Base-by-base conservation (phyloP, 306 rosid genomes). In the Pyrus betulifolia region DNA sequence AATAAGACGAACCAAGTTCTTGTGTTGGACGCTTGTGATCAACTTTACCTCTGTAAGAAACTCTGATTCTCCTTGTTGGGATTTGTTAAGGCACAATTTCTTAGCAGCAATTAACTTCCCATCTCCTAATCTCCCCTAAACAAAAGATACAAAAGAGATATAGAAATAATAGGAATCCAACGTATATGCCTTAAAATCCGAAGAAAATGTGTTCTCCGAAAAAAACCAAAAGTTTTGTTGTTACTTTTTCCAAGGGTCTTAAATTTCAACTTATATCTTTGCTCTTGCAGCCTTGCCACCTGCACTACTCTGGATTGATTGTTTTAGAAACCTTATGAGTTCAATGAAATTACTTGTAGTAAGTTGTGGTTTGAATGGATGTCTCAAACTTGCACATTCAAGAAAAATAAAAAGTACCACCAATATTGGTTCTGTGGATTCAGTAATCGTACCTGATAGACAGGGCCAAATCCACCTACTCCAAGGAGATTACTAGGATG, bases 401-500 rank as follows among this genome's bases (percentile, higher is more conserved):
- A 4, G 35, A 63, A 42, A 63, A 79, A 18, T 13, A 33, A 80
- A 51, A 17, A n/a, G 69, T 74, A 35, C 10, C 45, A 28, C 8
- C 7, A 79, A 65, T 23, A n/a, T 40, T 62, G 14, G 80, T 45
- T 61, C 15, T 40, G 72, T 19, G 42, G 67, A 70, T 76, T 78
- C 74, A 78, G 85, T 63, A 78, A 57, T 73, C 74, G 79, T 87
- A 94, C 98, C 98, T 78, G 87, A 84, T 88, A 91, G 70, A 94
- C 97, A 70, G 96, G 97, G 21, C 98, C 98, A 80, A 94, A 94
- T 85, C 98, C 98, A 80, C 98, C 98, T 80, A 83, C 88, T 80
- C 98, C 98, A 46, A 94, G 96, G 76, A 91, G 87, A 85, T 90
- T 82, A 66, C n/a, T 14, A 1, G 78, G 84, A 65, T 90, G 83